Base-by-base conservation (phyloP, 768 basidiomycete species). In the Calocera cornea region DNA sequence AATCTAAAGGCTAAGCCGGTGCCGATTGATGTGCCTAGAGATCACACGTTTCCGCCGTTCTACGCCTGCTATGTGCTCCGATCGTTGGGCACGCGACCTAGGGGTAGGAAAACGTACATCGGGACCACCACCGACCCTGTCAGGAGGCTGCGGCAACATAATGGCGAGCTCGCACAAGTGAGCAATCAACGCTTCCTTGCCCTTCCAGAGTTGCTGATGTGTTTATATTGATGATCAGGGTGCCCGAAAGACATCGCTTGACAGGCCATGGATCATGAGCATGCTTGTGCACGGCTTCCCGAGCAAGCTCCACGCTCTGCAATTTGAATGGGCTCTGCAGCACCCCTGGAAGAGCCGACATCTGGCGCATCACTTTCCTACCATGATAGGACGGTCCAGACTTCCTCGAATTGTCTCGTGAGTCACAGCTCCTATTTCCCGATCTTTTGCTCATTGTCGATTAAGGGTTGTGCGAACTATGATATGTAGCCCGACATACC, bases 281-380 rank as follows among this genome's bases (percentile, higher is more conserved):
- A 86, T 92, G 86, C 86, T 92, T 34, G 86, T 92, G 0, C 82
- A 89, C 73, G 90, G 90, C 2, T 92, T 93, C 72, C 89, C 90
- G 0, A 89, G 87, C 66, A 85, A 84, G 74, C 75, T 90, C 74
- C 83, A 88, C 1, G 90, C 91, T 11, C 76, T 85, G 29, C 84
- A 90, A 75, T 91, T 91, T 71, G 89, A 90, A 77, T 91, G 88
- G 88, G 74, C 54, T 11, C 19, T 60, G 89, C 89, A 91, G 74
- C 86, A 91, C 74, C 87, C 88, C 12, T 79, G 86, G 69, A 75
- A 82, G 27, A 86, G 87, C 0, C 78, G 88, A n/a, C 86, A 88
- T 76, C 77, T 89, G 17, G 81, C 83, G 34, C 80, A 80, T 16
- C 54, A 60, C 16, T 60, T 60, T 22, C 54, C 54, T 10, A 29